Percentiles rank a stretch among this genome's conserved stretches.
Conservation (phyloP, 2,329 filamentous ascomycete genomes). For the Ascochyta rabiei region DNA sequence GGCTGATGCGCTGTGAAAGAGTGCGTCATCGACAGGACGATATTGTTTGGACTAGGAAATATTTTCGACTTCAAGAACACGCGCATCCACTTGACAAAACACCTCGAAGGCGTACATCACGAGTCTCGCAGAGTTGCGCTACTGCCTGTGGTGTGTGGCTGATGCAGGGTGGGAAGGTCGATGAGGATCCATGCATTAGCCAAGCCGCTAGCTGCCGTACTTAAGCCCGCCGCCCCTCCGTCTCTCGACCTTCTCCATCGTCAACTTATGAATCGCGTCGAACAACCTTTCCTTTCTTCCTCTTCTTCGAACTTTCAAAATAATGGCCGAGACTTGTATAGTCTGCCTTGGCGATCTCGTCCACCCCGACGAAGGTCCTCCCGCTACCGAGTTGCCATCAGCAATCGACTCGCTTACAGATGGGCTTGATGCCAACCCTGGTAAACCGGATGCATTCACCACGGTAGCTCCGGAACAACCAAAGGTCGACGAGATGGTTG, state of each 20-base stretch:
- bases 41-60: background rate
- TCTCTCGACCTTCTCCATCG: slow-evolving; percentile 39
- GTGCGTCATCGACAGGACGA: slow-evolving; percentile 9
- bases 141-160: slow-evolving; percentile 31
- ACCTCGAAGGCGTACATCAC: slow-evolving; percentile 14
- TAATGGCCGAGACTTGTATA: slow-evolving; percentile 72
- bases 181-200: slow-evolving; percentile 19
- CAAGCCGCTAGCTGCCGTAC: slow-evolving; percentile 27
- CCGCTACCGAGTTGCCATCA: slow-evolving; percentile 34
- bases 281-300: slow-evolving; percentile 28
- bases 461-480: slow-evolving; percentile 36
- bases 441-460: slow-evolving; percentile 21
- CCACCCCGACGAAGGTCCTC: slow-evolving; percentile 57
- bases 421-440: slow-evolving; percentile 34
- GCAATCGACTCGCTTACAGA: slow-evolving; percentile 35
- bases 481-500: slow-evolving; percentile 60
- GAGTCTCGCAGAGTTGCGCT: slow-evolving; percentile 24
- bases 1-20: slow-evolving; percentile 16
- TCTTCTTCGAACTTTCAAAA: slow-evolving; percentile 24
- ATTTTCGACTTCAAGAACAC: background rate
- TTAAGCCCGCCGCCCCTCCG: slow-evolving; percentile 34
- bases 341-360: slow-evolving; percentile 74
- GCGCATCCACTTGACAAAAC: background rate
- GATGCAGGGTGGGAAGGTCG: slow-evolving; percentile 23
- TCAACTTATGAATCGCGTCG: slow-evolving; percentile 45